Base-by-base conservation (phyloP, 2,329 filamentous ascomycete genomes). In the Fusarium falciforme region DNA sequence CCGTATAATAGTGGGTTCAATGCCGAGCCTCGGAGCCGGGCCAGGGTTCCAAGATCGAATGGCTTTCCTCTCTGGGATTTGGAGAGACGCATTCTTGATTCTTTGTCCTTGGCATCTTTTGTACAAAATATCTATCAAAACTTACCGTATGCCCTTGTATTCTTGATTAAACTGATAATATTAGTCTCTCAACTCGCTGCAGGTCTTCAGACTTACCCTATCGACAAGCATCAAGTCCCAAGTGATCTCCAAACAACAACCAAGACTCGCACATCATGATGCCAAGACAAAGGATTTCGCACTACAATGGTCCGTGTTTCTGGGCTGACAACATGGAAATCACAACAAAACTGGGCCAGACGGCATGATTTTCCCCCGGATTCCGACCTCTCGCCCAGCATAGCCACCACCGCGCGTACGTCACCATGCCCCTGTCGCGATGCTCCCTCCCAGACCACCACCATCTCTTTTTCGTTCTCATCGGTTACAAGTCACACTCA, bases 351-450 rank as follows among this genome's bases (percentile, higher is more conserved):
- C 31, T 12, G 22, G 47, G 11, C 44, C 35, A 22, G 22, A 5
- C 61, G 61, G 61, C 47, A 20, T 63, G 61, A 63, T 63, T 55
- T 63, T 33, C 12, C 61, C 31, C 61, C 61, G 33, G 61, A 63
- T 35, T 40, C 61, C 60, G 35, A 40, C 14, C 25, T 55, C 60
- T 36, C 10, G 17, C n/a, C 35, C 27, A 60, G 40, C 62, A 60
- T 52, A 52, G 60, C 60, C 60, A 62, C 60, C 44, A 40, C 33
- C 33, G 17, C 22, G 35, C 35, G 27, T 57, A 36, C 61, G 47
- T 63, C 35, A 42, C 25, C 22, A 52, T 52, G 27, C 31, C 31
- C 60, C 31, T 61, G 27, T 20, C 31, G 17, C 38, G 29, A 40
- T 33, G 12, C 38, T 61, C 27, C 36, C 31, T 29, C 44, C 27